phyloP scores from a whole-genome alignment of 441 rosid species.

The Corymbia calophylla region DNA sequence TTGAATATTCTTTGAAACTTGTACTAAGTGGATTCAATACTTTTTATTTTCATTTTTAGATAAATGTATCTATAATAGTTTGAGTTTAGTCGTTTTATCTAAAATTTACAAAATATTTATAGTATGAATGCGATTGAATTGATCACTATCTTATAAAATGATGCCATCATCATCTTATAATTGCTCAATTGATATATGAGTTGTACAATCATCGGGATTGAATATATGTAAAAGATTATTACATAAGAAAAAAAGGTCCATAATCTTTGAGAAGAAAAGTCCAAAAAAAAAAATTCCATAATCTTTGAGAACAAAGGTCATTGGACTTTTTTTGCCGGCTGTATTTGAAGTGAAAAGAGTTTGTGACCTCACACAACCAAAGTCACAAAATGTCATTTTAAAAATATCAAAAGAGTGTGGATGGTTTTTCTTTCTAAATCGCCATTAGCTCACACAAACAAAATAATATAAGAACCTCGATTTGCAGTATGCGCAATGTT shows the following conservation, averaged over 20 bases:
- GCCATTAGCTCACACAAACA: background rate
- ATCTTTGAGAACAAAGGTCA: background rate
- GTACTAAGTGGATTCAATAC: accelerated
- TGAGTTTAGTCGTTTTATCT: background rate
- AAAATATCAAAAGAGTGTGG: background rate
- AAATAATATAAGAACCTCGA: background rate
- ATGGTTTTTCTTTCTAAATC: background rate
- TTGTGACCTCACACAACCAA: background rate
- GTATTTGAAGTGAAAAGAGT: too few species aligned
- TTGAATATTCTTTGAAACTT: too few species aligned
- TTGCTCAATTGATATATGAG: background rate
- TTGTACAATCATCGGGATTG: background rate
- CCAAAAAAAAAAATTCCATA: background rate
- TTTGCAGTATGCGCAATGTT: accelerated
- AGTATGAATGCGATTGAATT: accelerated
- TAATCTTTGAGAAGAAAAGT: too few species aligned
- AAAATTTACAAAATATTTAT: too few species aligned
- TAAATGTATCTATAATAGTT: accelerated
- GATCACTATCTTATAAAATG: too few species aligned
- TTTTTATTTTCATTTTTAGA: background rate
- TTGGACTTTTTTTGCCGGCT: background rate
- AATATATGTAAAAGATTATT: background rate
- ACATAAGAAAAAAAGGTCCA: too few species aligned
- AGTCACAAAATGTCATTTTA: background rate
- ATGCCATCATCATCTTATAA: background rate